Evolutionary conservation across 768 basidiomycete species (phyloP).

Genomic region (Podaxis sp.): DNA sequence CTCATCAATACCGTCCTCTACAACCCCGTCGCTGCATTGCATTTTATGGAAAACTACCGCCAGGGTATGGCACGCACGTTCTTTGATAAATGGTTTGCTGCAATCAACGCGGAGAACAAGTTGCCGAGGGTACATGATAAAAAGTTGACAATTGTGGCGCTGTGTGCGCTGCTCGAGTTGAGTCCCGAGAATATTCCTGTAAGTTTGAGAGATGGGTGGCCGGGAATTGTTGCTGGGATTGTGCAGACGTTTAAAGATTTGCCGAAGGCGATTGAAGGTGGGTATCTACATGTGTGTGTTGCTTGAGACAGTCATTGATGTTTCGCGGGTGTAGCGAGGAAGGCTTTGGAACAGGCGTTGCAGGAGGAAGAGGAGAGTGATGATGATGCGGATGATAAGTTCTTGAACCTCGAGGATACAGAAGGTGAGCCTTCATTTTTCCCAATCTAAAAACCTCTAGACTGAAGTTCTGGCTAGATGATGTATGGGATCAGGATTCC

Average conservation of each 20-base stretch:
- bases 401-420: slow-evolving; percentile 60
- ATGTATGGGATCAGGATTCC: slow-evolving; percentile 90
- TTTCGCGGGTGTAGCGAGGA: slow-evolving; percentile 41
- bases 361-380: slow-evolving; percentile 33
- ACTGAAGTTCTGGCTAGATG: slow-evolving; percentile 46
- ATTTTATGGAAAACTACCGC: slow-evolving; percentile 64
- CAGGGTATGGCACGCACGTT: slow-evolving; percentile 69
- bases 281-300: slow-evolving; percentile 16
- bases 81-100: slow-evolving; percentile 83
- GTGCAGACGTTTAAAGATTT: slow-evolving; percentile 77
- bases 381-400: slow-evolving; percentile 40
- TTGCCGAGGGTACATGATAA: slow-evolving; percentile 91
- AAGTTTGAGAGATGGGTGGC: slow-evolving; percentile 69
- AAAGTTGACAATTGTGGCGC: slow-evolving; percentile 74
- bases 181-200: slow-evolving; percentile 56
- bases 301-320: slow-evolving; percentile 9
- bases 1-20: slow-evolving; percentile 82
- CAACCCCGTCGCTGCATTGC: slow-evolving; percentile 77
- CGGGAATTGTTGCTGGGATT: slow-evolving; percentile 66
- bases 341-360: slow-evolving; percentile 51
- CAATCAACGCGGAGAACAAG: slow-evolving; percentile 57
- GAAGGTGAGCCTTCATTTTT: slow-evolving; percentile 39
- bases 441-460: slow-evolving; percentile 5
- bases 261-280: slow-evolving; percentile 75
- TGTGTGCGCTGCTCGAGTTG: slow-evolving; percentile 78